phyloP scores from a whole-genome alignment of 202 grass and related monocot genomes.

The Dendrocalamus latiflorus region DNA sequence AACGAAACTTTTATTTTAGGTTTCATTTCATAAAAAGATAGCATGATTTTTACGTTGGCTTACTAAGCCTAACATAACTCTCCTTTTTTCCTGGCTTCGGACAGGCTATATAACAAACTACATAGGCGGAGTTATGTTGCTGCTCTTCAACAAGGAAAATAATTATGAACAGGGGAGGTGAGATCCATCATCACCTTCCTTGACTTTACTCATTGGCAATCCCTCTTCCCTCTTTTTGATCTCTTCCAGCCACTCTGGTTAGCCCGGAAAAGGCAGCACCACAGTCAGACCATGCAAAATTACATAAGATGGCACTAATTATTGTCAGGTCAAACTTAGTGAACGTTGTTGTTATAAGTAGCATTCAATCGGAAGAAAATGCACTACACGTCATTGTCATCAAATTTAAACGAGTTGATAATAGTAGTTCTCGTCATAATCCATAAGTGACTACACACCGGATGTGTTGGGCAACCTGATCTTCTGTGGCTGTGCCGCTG shows the following conservation, averaged over 20 bases:
- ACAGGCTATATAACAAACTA: no score
- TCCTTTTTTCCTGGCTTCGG: no score
- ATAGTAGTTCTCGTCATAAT: background rate
- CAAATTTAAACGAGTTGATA: conserved; percentile 22
- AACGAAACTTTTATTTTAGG: no score
- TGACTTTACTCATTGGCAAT: background rate
- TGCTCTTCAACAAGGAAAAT: background rate
- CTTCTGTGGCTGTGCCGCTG: background rate
- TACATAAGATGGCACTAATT: background rate
- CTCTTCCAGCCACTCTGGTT: background rate
- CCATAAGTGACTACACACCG: no score
- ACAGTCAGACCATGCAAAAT: background rate
- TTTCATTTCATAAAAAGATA: no score
- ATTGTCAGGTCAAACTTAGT: background rate
- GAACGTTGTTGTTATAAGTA: conserved; percentile 4
- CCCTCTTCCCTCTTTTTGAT: background rate
- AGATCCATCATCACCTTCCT: background rate
- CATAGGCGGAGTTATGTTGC: background rate
- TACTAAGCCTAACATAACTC: no score
- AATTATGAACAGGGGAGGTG: background rate
- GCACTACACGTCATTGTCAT: background rate
- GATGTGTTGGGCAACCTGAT: conserved; percentile 1
- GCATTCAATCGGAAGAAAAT: conserved; percentile 3
- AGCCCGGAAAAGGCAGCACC: conserved; percentile 19
- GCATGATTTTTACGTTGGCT: no score